Percentiles rank a stretch among this genome's conserved stretches.
Evolutionary conservation across 352 stramenopile species (phyloP).

Genomic region (Globisporangium camurandrum): DNA sequence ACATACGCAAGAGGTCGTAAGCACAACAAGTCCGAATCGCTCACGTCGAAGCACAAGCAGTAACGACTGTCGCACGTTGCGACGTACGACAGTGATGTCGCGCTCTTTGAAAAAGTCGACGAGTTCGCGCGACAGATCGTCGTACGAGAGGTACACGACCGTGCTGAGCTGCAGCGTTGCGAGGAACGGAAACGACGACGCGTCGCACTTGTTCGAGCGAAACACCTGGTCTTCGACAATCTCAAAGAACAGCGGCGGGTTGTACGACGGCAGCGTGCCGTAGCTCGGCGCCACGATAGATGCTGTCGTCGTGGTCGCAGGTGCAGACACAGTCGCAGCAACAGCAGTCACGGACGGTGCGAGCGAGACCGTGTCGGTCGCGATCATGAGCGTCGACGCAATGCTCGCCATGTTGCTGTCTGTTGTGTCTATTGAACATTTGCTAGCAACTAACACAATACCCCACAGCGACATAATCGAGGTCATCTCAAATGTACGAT

Average conservation of each 20-base stretch:
- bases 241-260: conserved; percentile 82
- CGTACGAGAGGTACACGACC: conserved; percentile 80
- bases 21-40: not conserved
- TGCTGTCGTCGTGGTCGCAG: conserved; percentile 8
- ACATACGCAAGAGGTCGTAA: not conserved
- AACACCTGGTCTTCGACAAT: conserved; percentile 84
- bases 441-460: not conserved
- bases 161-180: conserved; percentile 76
- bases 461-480: too few species aligned
- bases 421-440: not conserved
- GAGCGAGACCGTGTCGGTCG: conserved; percentile 1
- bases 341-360: not conserved
- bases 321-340: conserved; percentile 4
- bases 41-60: not conserved
- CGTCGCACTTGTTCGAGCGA: conserved; percentile 82
- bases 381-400: conserved; percentile 3
- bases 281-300: conserved; percentile 22
- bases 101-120: conserved; percentile 78
- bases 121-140: conserved; percentile 72
- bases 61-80: not conserved
- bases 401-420: not conserved
- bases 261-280: conserved; percentile 62
- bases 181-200: conserved; percentile 79
- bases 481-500: too few species aligned
- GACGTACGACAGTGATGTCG: conserved; percentile 61